Conservation (phyloP, 1,284 basidiomycete genomes). For the Termitomyces sp. region DNA sequence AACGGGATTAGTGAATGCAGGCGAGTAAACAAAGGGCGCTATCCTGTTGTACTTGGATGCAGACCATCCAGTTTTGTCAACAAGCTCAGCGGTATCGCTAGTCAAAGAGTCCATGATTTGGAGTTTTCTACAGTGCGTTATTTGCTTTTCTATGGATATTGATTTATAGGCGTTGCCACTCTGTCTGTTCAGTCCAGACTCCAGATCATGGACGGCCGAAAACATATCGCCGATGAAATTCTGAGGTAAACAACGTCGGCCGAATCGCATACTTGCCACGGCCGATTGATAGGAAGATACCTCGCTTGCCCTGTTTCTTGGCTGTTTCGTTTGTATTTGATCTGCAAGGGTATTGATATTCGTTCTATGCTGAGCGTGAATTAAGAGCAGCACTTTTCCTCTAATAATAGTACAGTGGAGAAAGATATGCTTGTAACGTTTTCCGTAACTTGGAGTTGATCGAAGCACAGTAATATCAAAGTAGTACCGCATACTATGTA, state of each 20-base stretch:
- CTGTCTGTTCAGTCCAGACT: no score
- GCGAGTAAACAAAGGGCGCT: slow-evolving; percentile 71
- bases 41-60: slow-evolving; percentile 53
- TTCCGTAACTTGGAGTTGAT: no score
- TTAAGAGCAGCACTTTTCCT: no score
- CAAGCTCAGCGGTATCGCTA: slow-evolving; percentile 1
- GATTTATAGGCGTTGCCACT: not conserved
- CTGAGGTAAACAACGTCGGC: not conserved
- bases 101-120: slow-evolving; percentile 1
- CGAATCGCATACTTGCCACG: not conserved
- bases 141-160: not conserved
- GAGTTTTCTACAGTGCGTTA: not conserved
- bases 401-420: no score
- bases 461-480: no score
- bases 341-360: no score
- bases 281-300: not conserved
- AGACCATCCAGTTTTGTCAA: slow-evolving; percentile 37
- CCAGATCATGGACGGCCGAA: not conserved
- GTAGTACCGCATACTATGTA: not conserved
- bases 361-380: no score
- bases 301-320: no score
- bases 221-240: not conserved
- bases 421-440: no score
- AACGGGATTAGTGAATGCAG: slow-evolving; percentile 57
- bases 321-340: no score